Conservation (phyloP, 257 asterid species). For the Lycium barbarum region DNA sequence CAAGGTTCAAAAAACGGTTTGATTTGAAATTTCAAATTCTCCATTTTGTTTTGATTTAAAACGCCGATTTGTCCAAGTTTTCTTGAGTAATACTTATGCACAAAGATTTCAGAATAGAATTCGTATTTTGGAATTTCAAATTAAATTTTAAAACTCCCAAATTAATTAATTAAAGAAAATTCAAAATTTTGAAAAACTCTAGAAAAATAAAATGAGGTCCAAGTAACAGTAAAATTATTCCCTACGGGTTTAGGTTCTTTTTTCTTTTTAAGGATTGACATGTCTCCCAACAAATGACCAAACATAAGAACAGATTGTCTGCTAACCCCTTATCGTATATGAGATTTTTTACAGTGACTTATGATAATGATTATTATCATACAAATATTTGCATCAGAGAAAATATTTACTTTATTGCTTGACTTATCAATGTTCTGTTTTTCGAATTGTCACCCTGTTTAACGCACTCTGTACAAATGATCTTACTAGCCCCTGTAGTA, state of each 20-base stretch:
- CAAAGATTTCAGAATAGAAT: too few relatives aligned
- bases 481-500: constrained; percentile 45
- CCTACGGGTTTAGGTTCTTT: not conserved
- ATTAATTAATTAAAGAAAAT: too few relatives aligned
- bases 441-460: constrained; percentile 51
- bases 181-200: too few relatives aligned
- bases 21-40: too few relatives aligned
- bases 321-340: constrained; percentile 31
- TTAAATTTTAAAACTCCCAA: too few relatives aligned
- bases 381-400: not conserved
- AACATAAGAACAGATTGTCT: constrained; percentile 23
- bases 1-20: too few relatives aligned
- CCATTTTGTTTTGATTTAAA: too few relatives aligned
- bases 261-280: not conserved
- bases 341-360: constrained; percentile 47
- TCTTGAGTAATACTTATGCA: too few relatives aligned
- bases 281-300: constrained; percentile 26
- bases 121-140: too few relatives aligned
- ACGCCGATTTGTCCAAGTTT: too few relatives aligned
- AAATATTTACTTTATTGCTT: constrained; percentile 34
- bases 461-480: constrained; percentile 35
- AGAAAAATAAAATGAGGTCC: not conserved
- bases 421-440: constrained; percentile 59
- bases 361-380: constrained; percentile 55
- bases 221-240: not conserved